These are phyloP conservation scores for Gnaphalium uliginosum DNA, from an alignment of 129 eudicot genomes.

Conservation along the genomic window DNA sequence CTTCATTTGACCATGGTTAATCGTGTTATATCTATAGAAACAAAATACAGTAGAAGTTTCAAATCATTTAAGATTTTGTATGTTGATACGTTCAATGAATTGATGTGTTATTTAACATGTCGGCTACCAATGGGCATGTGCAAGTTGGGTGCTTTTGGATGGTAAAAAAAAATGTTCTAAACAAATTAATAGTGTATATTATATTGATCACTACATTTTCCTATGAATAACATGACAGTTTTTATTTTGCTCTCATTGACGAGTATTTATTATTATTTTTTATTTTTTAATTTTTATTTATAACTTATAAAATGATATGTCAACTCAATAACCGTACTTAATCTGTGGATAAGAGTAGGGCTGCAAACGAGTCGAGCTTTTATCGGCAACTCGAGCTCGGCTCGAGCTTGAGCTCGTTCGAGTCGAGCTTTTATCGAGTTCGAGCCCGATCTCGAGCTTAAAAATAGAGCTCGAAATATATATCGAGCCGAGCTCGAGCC, in stretches of 20 bases:
- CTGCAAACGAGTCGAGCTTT: too few species aligned
- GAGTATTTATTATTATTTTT: background rate
- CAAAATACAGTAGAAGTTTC: background rate
- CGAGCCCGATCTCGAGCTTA: too few species aligned
- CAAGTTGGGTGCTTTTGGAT: slow-evolving; percentile 24
- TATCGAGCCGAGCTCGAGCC: too few species aligned
- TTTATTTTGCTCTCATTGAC: background rate
- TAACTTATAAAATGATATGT: background rate
- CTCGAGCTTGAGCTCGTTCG: too few species aligned
- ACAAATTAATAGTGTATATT: too few species aligned
- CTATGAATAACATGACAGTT: too few species aligned
- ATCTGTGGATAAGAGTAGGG: too few species aligned
- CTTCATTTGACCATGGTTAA: background rate
- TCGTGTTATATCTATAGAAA: background rate
- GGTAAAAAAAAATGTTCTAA: background rate
- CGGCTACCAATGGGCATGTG: slow-evolving; percentile 25
- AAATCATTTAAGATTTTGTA: slow-evolving; percentile 16
- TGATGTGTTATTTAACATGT: slow-evolving; percentile 24
- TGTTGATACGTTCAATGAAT: slow-evolving; percentile 2
- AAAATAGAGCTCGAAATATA: too few species aligned
- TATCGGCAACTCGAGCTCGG: too few species aligned
- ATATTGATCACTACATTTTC: too few species aligned
- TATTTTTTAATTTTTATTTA: background rate
- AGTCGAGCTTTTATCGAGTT: too few species aligned
- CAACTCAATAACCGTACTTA: background rate